Base-by-base conservation (phyloP, 169 alveolate species). In the Cryptosporidium viatorum region DNA sequence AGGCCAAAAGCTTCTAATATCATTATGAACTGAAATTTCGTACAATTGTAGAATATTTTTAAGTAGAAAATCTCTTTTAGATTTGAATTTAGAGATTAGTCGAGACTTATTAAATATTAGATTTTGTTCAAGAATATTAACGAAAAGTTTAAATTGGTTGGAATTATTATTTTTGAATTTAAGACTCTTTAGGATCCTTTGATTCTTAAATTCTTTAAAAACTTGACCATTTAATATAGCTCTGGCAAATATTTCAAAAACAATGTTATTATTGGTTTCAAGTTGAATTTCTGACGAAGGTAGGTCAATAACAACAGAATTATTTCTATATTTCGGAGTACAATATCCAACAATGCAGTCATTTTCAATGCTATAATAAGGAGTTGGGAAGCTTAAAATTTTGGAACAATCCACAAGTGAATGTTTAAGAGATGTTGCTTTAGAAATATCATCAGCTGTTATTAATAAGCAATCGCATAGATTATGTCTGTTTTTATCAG, bases 401-500 rank as follows among this genome's bases (percentile, higher is more conserved):
- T 80, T 80, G 4, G 87, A 80, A 29, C 69, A 80, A 48, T 80
- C 87, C 14, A 80, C 62, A 4, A 80, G 52, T 31, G 87, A n/a
- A 58, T 80, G 87, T 26, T 60, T 41, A 23, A 80, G 52, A 14
- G 80, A 62, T 8, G 87, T 80, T 10, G 87, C 73, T 18, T 39
- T 65, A 39, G 51, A 16, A 18, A 80, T 80, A 80, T 80, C 87
- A 23, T 80, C 87, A 5, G 87, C 67, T 21, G 87, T 62, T 60
- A 80, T 60, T 29, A 80, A n/a, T 35, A 80, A 10, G 16, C 87
- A 80, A 3, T 80, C 74, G n/a, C 80, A 80, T 16, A 80, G 52
- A 39, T 58, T 23, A 29, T 62, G 65, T 39, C 48, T 80, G 33
- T 5, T 39, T 3, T 41, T 41, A 65, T 80, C 87, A 14, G 48